Percentiles rank a stretch among this genome's conserved stretches.
phyloP scores from a whole-genome alignment of 306 rosid genomes.

The Sphenostylis stenocarpa region DNA sequence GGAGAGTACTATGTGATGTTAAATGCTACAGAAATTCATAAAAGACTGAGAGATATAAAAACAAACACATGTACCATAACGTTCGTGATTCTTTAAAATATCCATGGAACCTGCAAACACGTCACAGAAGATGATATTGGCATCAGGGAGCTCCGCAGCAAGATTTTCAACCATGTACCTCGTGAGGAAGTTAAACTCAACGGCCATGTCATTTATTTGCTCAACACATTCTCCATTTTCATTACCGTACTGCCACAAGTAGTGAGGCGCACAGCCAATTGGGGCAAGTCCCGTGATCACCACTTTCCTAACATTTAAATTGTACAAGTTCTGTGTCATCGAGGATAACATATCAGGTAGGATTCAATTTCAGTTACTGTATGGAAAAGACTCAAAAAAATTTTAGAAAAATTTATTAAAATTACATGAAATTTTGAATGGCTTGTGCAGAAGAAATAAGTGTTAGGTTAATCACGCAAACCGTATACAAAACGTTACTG shows the following conservation, averaged over 20 bases:
- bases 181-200: constrained; percentile 80
- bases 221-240: constrained; percentile 70
- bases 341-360: constrained; percentile 16
- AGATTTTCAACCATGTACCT: constrained; percentile 71
- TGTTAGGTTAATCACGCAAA: not conserved
- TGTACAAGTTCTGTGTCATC: constrained; percentile 72
- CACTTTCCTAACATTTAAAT: constrained; percentile 64
- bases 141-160: constrained; percentile 51
- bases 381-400: not conserved
- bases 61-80: constrained; percentile 50
- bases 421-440: not conserved
- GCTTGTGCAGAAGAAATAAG: not conserved
- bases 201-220: constrained; percentile 72
- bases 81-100: constrained; percentile 62
- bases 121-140: constrained; percentile 71
- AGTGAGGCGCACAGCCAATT: constrained; percentile 88
- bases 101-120: constrained; percentile 77
- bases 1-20: constrained; percentile 25
- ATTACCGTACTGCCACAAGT: constrained; percentile 61
- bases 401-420: not conserved
- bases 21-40: not conserved
- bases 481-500: no score
- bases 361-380: not conserved
- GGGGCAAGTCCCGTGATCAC: constrained; percentile 89
- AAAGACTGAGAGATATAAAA: not conserved